Evolutionary conservation across 2,329 filamentous ascomycete genomes (phyloP), one percentile per base, ranked within the genome.

Genomic region (Juglanconis oblonga): DNA sequence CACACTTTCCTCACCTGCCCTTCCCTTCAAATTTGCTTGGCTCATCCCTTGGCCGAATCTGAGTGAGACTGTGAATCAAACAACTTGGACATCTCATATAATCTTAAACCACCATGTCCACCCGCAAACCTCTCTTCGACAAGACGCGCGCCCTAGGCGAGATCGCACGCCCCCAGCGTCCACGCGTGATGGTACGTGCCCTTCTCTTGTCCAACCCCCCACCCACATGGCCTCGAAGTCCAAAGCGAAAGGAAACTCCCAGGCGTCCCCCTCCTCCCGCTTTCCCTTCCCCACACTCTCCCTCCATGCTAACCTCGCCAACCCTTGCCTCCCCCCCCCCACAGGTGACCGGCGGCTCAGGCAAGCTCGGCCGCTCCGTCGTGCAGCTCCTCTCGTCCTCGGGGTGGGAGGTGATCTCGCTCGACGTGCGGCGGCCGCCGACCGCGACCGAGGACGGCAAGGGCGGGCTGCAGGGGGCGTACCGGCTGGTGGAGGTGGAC

Each of bases 401-500:
- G 11, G 48, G 31, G 24, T 62, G 57, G 52, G 60, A 62, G 53
- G 60, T 62, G 14, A 62, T 62, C 42, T 59, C 57, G n/a, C 29
- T 59, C 8, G 60, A 62, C 57, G 29, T 62, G 8, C 35, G 57
- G 33, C 60, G 60, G 24, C 60, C 60, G 4, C 60, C 60, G 3
- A 40, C 47, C 3, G 52, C 53, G 10, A 48, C 45, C 52, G 60
- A 62, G 49, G 60, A 62, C 53, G 60, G 60, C 38, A 62, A 62
- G 50, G 40, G 50, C 38, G 60, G 60, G n/a, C 57, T 62, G 42
- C 38, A 52, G 31, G 60, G 60, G n/a, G 60, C 60, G n/a, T 62
- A 62, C 57, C 57, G 57, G 33, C 56, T 62, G 0, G 60, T 62
- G 3, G 60, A 62, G 57, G 53, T 53, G 1, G 60, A 62, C 33